Evolutionary conservation across 106 monocot genomes (phyloP).

Genomic region (Dactylorhiza incarnata): DNA sequence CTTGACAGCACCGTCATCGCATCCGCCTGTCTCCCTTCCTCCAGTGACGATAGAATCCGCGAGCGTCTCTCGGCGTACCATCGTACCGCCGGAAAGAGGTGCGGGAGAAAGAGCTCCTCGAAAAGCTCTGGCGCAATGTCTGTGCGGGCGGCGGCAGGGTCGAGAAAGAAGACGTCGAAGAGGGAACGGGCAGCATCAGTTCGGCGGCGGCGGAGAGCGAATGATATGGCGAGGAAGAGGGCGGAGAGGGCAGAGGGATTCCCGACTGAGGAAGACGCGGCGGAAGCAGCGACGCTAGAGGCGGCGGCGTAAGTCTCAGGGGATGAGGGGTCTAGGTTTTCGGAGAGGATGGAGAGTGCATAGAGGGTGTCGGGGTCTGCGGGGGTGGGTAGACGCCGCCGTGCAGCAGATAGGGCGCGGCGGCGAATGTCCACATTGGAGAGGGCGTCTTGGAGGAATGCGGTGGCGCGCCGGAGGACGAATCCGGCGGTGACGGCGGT

Average conservation of each 20-base stretch:
- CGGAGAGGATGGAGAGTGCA: constrained; percentile 20
- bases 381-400: constrained; percentile 14
- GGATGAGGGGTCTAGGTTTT: constrained; percentile 14
- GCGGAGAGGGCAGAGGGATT: constrained; percentile 22
- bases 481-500: constrained; percentile 5
- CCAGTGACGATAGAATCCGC: constrained; percentile 8
- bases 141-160: constrained; percentile 29
- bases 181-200: constrained; percentile 25
- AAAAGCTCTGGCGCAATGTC: constrained; percentile 37
- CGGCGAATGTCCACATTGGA: constrained; percentile 19
- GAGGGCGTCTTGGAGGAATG: constrained; percentile 28
- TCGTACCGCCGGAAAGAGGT: constrained; percentile 30
- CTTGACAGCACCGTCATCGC: constrained; percentile 29
- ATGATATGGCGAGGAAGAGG: constrained; percentile 32
- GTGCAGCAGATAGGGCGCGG: constrained; percentile 19
- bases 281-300: not conserved
- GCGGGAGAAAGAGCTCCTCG: constrained; percentile 45
- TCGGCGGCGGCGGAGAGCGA: constrained; percentile 18
- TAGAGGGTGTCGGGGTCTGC: constrained; percentile 16
- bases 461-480: constrained; percentile 16
- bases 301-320: not conserved
- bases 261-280: constrained; percentile 5
- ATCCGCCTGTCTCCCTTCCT: not conserved
- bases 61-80: constrained; percentile 34
- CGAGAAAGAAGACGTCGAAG: constrained; percentile 39